Base-by-base conservation (phyloP, 371 early-diverging fungal genomes). In the Mucor velutinosus region DNA sequence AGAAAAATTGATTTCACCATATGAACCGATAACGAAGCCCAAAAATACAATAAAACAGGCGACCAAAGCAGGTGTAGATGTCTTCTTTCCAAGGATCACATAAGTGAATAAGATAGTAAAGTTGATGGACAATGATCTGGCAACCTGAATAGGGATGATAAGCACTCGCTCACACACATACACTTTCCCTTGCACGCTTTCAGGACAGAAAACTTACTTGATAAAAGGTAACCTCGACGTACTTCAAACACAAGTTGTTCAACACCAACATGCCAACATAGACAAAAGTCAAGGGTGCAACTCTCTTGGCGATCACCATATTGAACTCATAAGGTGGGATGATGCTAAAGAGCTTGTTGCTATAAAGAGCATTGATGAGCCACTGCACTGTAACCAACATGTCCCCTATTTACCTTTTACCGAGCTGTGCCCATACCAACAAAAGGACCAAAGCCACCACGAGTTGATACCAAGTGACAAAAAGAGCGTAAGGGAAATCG, bases 291-390 rank as follows among this genome's bases (percentile, higher is more conserved):
- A 91, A 77, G 19, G 91, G 89, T 2, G 86, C 83, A 15, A 91
- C 87, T 43, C 79, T 78, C 39, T 80, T 81, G 1, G 89, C 91
- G 47, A 89, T 67, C 3, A 61, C 79, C 0, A 67, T 55, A 58
- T 89, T 81, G 58, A 88, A 90, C 71, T 91, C 90, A 71, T 83
- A 90, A 7, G 90, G 91, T 30, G 91, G 91, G 56, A 91, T 86
- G 74, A 88, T 83, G 21, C 89, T 86, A 58, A 89, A 81, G 30
- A 77, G n/a, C 62, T 77, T 77, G 62, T 79, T 74, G 17, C 89
- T 90, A 63, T 11, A 37, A 45, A 32, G 55, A 30, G 55, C 17
- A 12, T 17, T 8, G 14, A 23, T 25, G 23, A 23, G 21, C 51
- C 21, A 23, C 23, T 25, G 23, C 8, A 8, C 51, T 8, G 8